Conservation (phyloP, 805 yeast species). For the Suhomyces faveliae region DNA sequence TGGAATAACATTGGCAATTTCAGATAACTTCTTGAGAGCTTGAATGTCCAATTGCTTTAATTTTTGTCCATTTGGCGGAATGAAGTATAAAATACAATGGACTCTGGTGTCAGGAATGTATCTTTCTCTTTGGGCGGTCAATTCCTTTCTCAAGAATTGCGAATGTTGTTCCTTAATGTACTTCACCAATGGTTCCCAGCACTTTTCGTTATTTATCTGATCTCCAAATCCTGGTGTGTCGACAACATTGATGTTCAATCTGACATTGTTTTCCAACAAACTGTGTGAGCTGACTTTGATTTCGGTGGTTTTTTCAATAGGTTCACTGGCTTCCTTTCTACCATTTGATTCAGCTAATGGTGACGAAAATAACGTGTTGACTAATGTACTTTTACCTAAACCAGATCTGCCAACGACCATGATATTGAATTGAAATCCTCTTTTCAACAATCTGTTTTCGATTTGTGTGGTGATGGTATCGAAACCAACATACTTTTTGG, state of each 20-base stretch:
- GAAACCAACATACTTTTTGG: slow-evolving; percentile 86
- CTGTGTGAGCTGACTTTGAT: slow-evolving; percentile 69
- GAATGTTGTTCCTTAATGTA: slow-evolving; percentile 95
- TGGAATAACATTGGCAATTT: slow-evolving; percentile 91
- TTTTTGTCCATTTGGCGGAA: slow-evolving; percentile 87
- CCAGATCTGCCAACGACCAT: slow-evolving; percentile 94
- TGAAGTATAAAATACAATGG: slow-evolving; percentile 88
- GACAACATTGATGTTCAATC: slow-evolving; percentile 79
- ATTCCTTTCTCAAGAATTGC: slow-evolving; percentile 84
- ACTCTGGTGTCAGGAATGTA: slow-evolving; percentile 84
- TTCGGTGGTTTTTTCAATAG: slow-evolving; percentile 83
- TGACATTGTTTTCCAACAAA: slow-evolving; percentile 82
- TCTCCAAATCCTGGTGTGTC: slow-evolving; percentile 99
- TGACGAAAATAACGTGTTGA: slow-evolving; percentile 87
- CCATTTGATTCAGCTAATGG: slow-evolving; percentile 75
- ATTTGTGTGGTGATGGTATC: slow-evolving; percentile 95
- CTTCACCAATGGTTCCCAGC: slow-evolving; percentile 95
- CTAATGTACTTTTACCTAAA: slow-evolving; percentile 87
- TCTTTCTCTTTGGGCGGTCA: slow-evolving; percentile 90
- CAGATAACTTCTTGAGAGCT: slow-evolving; percentile 79
- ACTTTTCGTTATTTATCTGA: slow-evolving; percentile 89
- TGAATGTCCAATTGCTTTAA: slow-evolving; percentile 78
- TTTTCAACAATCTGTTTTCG: slow-evolving; percentile 83
- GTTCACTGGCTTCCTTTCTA: slow-evolving; percentile 63
- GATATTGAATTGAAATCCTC: slow-evolving; percentile 91